These are phyloP conservation scores for Cyclotella choctawhatcheeana DNA, from an alignment of 108 stramenopile genomes.

Conservation along the genomic window DNA sequence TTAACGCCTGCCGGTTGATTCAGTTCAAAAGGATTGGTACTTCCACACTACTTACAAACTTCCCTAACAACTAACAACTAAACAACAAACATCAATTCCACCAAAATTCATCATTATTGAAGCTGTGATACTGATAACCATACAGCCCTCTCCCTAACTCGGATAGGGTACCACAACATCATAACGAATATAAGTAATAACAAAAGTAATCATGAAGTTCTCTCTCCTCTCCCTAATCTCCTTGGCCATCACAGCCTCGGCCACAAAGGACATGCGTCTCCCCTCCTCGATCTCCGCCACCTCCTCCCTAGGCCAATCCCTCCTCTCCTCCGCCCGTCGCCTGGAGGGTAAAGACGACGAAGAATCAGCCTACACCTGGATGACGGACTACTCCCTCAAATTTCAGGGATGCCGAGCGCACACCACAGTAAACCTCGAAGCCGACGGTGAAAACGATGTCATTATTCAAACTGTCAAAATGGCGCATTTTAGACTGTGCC, in stretches of 20 bases:
- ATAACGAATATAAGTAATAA: too few relatives aligned
- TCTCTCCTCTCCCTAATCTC: conserved; percentile 22
- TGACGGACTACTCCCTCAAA: conserved; percentile 46
- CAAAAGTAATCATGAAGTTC: conserved; percentile 55
- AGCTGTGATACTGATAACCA: neutral
- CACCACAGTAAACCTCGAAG: conserved; percentile 24
- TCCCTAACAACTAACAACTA: neutral
- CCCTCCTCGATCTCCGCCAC: conserved; percentile 37
- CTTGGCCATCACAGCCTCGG: conserved; percentile 27
- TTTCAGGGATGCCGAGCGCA: conserved; percentile 41
- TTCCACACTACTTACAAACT: neutral
- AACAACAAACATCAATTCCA: neutral
- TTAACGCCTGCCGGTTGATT: neutral
- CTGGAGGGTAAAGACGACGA: conserved; percentile 26
- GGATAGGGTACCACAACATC: too few relatives aligned
- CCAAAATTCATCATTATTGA: neutral
- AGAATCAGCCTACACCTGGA: conserved; percentile 34
- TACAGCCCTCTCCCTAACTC: too few relatives aligned
- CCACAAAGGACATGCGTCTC: conserved; percentile 17
- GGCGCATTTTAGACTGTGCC: conserved; percentile 43
- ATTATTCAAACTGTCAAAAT: conserved; percentile 20
- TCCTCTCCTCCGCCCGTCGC: conserved; percentile 59
- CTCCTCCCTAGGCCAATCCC: conserved; percentile 49
- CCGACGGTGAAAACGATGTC: conserved; percentile 33
- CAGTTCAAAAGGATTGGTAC: too few relatives aligned